Evolutionary conservation across 2,329 filamentous ascomycete genomes (phyloP).

Genomic region (Ascocoryne sarcoides): DNA sequence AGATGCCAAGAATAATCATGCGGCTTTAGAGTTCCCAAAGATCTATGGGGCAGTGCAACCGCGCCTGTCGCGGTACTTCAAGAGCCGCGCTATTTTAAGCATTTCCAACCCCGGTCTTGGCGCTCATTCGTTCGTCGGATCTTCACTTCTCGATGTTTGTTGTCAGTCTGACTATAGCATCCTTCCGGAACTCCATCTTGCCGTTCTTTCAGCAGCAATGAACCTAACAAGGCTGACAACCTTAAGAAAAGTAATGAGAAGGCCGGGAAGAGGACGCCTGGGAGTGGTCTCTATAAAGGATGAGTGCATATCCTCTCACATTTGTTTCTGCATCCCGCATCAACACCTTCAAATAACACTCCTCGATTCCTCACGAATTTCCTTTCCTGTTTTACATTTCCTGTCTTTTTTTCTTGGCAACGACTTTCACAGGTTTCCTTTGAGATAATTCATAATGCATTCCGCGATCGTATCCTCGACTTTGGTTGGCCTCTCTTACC

Average conservation of each 20-base stretch:
- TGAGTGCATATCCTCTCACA: neutral
- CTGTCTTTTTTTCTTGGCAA: too few relatives aligned
- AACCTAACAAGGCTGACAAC: neutral
- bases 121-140: neutral
- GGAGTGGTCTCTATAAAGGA: neutral
- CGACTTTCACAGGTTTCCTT: too few relatives aligned
- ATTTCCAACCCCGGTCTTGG: neutral
- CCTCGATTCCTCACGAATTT: neutral
- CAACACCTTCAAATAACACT: neutral
- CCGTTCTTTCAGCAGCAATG: neutral
- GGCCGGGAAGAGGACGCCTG: neutral
- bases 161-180: neutral
- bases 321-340: neutral
- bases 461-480: slow-evolving; percentile 3
- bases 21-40: neutral
- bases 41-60: neutral
- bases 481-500: slow-evolving; percentile 10
- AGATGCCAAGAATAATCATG: neutral
- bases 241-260: neutral
- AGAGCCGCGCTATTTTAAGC: neutral
- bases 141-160: neutral
- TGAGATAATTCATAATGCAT: slow-evolving; percentile 5
- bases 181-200: neutral
- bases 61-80: neutral
- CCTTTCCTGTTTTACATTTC: too few relatives aligned